A percentile compares a stretch with the other conserved stretches of the same genome.
Evolutionary conservation across 2,329 filamentous ascomycete genomes (phyloP).

Genomic region (Pyrenochaeta sp.): DNA sequence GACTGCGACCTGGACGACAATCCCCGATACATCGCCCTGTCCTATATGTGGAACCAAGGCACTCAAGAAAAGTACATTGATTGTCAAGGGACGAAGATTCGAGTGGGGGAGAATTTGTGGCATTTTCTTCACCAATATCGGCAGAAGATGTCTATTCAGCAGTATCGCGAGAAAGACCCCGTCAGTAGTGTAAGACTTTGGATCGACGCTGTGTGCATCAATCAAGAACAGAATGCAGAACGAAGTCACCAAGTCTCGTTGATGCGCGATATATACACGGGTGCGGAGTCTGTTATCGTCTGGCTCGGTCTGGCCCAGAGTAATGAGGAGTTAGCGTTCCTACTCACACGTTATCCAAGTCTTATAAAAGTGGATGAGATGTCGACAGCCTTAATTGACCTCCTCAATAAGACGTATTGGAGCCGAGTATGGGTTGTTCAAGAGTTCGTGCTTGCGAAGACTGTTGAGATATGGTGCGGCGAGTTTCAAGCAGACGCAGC

Average conservation of each 20-base stretch:
- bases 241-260: slow-evolving; percentile 18
- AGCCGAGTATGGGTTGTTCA: slow-evolving; percentile 21
- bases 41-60: slow-evolving; percentile 26
- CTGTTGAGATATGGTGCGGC: slow-evolving; percentile 22
- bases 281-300: slow-evolving; percentile 17
- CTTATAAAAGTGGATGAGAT: slow-evolving; percentile 17
- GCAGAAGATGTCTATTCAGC: slow-evolving; percentile 5
- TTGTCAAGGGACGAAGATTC: slow-evolving; percentile 12
- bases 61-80: slow-evolving; percentile 6
- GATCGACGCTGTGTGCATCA: slow-evolving; percentile 24
- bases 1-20: slow-evolving; percentile 18
- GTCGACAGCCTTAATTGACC: slow-evolving; percentile 2
- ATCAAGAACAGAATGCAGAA: slow-evolving; percentile 21
- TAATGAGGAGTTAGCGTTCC: slow-evolving; percentile 17
- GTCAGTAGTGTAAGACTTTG: slow-evolving; percentile 5
- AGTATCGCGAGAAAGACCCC: slow-evolving; percentile 9
- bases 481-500: slow-evolving; percentile 10
- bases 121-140: slow-evolving; percentile 23
- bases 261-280: slow-evolving; percentile 23
- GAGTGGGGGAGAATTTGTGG: slow-evolving; percentile 21
- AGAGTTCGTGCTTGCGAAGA: slow-evolving; percentile 21
- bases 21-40: slow-evolving; percentile 20
- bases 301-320: slow-evolving; percentile 18
- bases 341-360: slow-evolving; percentile 14
- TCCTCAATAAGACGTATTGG: slow-evolving; percentile 23